These are phyloP conservation scores for Geotrichum klebahnii DNA, from an alignment of 1,139 yeast species.

Conservation along the genomic window DNA sequence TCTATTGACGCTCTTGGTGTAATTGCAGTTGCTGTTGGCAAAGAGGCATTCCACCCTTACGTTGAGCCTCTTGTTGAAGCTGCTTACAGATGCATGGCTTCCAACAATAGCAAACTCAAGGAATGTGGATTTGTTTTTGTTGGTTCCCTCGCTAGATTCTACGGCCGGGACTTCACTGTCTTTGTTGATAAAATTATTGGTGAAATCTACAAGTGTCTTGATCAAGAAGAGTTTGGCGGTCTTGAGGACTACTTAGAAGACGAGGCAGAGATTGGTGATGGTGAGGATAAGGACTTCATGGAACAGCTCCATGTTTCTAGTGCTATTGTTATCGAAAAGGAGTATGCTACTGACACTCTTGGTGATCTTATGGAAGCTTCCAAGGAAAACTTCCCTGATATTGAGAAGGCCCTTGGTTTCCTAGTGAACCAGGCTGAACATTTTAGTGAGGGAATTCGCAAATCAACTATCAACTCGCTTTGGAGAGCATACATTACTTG, in stretches of 20 bases:
- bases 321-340: conserved; percentile 94
- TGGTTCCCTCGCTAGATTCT: conserved; percentile 90
- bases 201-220: conserved; percentile 74
- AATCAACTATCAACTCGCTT: conserved; percentile 73
- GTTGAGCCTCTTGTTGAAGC: conserved; percentile 89
- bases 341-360: conserved; percentile 90
- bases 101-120: conserved; percentile 79
- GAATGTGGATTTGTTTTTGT: conserved; percentile 95
- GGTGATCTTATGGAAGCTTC: conserved; percentile 87
- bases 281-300: conserved; percentile 49
- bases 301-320: conserved; percentile 82
- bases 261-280: conserved; percentile 32
- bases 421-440: conserved; percentile 73
- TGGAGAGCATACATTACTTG: conserved; percentile 80
- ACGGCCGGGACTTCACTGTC: conserved; percentile 83
- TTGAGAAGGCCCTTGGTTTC: conserved; percentile 63
- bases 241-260: conserved; percentile 37
- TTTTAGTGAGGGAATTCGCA: conserved; percentile 83
- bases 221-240: conserved; percentile 52
- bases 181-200: conserved; percentile 81
- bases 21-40: conserved; percentile 95
- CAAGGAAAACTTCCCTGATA: conserved; percentile 73
- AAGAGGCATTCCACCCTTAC: conserved; percentile 75
- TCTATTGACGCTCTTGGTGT: conserved; percentile 92
- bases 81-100: conserved; percentile 72